Base-by-base conservation (phyloP, 495 filamentous ascomycete species). In the Podospora pseudoanserina region DNA sequence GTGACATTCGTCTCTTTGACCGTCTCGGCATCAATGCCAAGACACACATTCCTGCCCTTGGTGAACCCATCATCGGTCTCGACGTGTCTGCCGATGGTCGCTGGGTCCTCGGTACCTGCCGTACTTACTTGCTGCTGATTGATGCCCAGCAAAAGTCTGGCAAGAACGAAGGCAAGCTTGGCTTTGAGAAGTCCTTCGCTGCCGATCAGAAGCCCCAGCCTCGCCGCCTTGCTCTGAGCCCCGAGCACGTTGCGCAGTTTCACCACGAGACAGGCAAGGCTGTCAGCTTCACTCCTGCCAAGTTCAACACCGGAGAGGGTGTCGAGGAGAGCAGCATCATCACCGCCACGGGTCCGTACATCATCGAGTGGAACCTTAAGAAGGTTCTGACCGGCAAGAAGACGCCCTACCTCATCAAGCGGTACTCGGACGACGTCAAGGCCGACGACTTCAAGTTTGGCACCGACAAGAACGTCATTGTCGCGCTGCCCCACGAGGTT, bases 361-460 rank as follows among this genome's bases (percentile, higher is more conserved):
- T 99, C 74, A 86, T 99, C 56, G 97, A 96, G 32, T 99, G 96
- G 96, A 95, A 87, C 74, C 76, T 99, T 78, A 92, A 94, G 83
- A 97, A 93, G 83, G 86, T 97, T 0, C 73, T 97, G 20, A 79
- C 81, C 15, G 92, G 90, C 58, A 84, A 85, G 64, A 94, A 92
- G 77, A 90, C 94, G 68, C 92, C 93, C 2, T 99, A 99, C 78
- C 89, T 88, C 56, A 97, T 99, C 85, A 97, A 97, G 83, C 90
- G 95, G 4, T 99, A 99, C 75, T 85, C 84, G 4, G 95, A 99
- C 78, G 91, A 95, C 64, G 92, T 99, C 72, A 97, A 93, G 83
- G 95, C 95, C n/a, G 96, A 99, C 75, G 96, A 99, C 77, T 99
- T 99, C 89, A 91, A 93, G 71, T 99, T 94, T 73, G 94, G 94